phyloP scores from a whole-genome alignment of 352 stramenopile species.

The Saprolegnia diclina region DNA sequence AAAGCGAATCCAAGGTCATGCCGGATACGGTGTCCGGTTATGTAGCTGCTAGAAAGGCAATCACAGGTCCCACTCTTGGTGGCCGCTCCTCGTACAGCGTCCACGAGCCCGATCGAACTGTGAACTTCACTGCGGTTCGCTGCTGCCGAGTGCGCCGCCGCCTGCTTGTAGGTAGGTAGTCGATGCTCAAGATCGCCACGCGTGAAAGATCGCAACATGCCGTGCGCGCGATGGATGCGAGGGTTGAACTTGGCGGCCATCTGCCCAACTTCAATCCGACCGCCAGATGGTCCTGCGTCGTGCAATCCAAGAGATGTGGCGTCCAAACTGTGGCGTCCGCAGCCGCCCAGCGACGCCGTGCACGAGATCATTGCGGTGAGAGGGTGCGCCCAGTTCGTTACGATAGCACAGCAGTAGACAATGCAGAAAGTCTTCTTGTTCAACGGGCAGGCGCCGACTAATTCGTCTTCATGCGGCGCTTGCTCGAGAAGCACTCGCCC shows the following conservation, averaged over 20 bases:
- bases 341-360: not conserved
- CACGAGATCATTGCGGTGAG: too few relatives aligned
- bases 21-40: not conserved
- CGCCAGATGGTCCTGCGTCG: not conserved
- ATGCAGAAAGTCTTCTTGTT: too few relatives aligned
- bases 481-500: constrained; percentile 82
- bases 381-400: too few relatives aligned
- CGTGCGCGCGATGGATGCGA: not conserved
- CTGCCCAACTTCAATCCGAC: not conserved
- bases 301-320: not conserved
- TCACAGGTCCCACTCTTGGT: not conserved
- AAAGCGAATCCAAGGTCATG: not conserved
- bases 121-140: not conserved
- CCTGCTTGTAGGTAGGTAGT: not conserved
- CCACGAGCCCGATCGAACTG: not conserved
- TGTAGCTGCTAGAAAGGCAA: not conserved
- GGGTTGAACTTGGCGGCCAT: not conserved
- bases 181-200: not conserved
- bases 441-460: not conserved
- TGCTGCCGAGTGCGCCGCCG: too few relatives aligned
- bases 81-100: too few relatives aligned
- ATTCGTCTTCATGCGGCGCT: constrained; percentile 32
- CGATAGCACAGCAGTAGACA: too few relatives aligned
- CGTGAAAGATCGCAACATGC: not conserved
- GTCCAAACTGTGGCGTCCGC: not conserved